Conservation (phyloP, 202 grass and related monocot genomes). For the Panicum hallii region DNA sequence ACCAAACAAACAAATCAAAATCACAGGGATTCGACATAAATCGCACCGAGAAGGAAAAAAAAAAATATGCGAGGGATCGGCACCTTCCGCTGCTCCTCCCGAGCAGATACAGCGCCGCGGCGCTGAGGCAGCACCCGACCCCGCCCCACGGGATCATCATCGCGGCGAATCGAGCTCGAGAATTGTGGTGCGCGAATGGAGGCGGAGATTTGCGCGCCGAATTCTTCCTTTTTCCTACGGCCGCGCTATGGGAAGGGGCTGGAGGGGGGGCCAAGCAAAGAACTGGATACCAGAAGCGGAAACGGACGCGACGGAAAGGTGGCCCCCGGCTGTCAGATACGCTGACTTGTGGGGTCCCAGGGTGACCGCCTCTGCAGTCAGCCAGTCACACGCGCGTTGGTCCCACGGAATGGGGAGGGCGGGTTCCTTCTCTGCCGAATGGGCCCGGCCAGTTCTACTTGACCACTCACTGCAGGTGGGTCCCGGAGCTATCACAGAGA, state of each 20-base stretch:
- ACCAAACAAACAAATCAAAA: background rate
- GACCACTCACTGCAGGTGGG: constrained; percentile 24
- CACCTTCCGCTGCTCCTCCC: constrained; percentile 94
- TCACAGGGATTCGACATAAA: background rate
- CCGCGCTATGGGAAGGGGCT: background rate
- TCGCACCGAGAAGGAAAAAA: background rate
- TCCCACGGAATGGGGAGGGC: background rate
- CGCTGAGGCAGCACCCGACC: constrained; percentile 85
- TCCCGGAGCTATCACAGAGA: background rate
- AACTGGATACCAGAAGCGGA: constrained; percentile 46
- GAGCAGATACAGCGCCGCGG: constrained; percentile 82
- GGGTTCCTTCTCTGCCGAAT: background rate
- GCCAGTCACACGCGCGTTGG: background rate
- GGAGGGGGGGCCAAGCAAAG: constrained; percentile 38
- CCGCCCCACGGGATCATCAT: constrained; percentile 91
- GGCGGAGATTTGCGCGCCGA: constrained; percentile 1
- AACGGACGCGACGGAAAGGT: background rate
- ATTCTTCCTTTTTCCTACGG: background rate
- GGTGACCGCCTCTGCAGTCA: background rate
- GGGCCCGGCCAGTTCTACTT: background rate
- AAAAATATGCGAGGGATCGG: background rate
- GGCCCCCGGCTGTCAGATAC: background rate
- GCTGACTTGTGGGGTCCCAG: background rate
- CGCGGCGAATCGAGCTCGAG: background rate
- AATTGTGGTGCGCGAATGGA: constrained; percentile 28